These are phyloP conservation scores for Trametes cubensis DNA, from an alignment of 768 basidiomycete species.

Conservation along the genomic window DNA sequence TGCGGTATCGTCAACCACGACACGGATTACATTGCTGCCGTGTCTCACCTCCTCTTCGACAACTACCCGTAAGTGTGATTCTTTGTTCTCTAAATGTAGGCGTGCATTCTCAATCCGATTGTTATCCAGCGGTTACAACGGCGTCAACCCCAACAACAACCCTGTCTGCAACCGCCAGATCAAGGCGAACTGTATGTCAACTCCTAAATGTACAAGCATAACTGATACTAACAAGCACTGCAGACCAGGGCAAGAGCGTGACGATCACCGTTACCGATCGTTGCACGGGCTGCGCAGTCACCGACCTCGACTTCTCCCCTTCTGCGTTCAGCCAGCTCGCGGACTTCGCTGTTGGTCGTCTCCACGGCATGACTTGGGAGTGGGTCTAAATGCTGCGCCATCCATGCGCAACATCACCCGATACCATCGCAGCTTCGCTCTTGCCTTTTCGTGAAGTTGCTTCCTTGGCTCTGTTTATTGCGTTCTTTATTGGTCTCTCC, in stretches of 20 bases:
- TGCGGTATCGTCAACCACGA: constrained; percentile 62
- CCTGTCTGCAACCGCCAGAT: constrained; percentile 65
- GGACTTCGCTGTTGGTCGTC: constrained; percentile 47
- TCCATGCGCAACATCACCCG: neutral
- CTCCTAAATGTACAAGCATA: constrained; percentile 10
- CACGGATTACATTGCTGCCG: constrained; percentile 57
- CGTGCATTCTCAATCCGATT: neutral
- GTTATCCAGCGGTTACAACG: constrained; percentile 51
- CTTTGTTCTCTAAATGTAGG: neutral
- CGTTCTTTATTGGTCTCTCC: constrained; percentile 14
- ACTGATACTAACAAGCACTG: neutral
- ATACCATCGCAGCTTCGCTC: constrained; percentile 8
- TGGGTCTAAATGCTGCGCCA: constrained; percentile 15
- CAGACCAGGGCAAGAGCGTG: constrained; percentile 56
- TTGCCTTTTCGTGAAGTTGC: constrained; percentile 9
- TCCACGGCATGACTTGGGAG: constrained; percentile 52
- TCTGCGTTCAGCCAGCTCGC: constrained; percentile 57
- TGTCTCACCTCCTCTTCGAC: constrained; percentile 59
- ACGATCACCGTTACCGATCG: constrained; percentile 60
- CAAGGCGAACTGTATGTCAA: constrained; percentile 48
- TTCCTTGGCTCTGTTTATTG: constrained; percentile 20
- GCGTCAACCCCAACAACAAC: constrained; percentile 72
- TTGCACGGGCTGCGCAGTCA: constrained; percentile 55
- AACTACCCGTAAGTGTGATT: constrained; percentile 52
- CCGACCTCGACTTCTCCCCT: constrained; percentile 66